These are phyloP conservation scores for Trametes sp. DNA, from an alignment of 1,284 basidiomycete species.

Conservation along the genomic window DNA sequence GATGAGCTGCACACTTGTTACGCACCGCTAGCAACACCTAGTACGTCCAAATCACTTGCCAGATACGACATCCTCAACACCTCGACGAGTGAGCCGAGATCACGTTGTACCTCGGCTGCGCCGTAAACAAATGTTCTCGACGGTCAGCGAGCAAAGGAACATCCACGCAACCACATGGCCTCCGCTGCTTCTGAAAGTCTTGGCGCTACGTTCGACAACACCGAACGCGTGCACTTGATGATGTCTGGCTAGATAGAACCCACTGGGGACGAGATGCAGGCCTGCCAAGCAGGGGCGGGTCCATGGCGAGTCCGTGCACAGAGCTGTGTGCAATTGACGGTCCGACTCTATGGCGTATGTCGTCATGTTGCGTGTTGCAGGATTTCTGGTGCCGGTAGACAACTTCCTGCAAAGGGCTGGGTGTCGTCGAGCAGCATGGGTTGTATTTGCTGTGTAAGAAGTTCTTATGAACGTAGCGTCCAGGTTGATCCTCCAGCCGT, in stretches of 20 bases:
- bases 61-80: not conserved
- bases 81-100: not conserved
- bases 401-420: too few species aligned
- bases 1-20: too few species aligned
- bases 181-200: constrained; percentile 7
- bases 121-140: not conserved
- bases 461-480: too few species aligned
- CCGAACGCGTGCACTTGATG: not conserved
- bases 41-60: not conserved
- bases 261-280: not conserved
- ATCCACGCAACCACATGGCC: not conserved
- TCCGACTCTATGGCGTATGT: not conserved
- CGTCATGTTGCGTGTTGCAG: constrained; percentile 11
- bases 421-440: too few species aligned
- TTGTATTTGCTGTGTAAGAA: too few species aligned
- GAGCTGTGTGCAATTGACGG: not conserved
- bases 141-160: not conserved
- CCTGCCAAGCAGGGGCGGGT: constrained; percentile 15
- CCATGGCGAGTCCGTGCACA: not conserved
- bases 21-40: not conserved
- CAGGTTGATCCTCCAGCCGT: too few species aligned
- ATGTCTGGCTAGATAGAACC: not conserved
- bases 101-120: not conserved
- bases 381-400: not conserved
- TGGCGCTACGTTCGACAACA: constrained; percentile 2